These are phyloP conservation scores for Conticribra guillardii DNA, from an alignment of 108 stramenopile genomes.

Conservation along the genomic window DNA sequence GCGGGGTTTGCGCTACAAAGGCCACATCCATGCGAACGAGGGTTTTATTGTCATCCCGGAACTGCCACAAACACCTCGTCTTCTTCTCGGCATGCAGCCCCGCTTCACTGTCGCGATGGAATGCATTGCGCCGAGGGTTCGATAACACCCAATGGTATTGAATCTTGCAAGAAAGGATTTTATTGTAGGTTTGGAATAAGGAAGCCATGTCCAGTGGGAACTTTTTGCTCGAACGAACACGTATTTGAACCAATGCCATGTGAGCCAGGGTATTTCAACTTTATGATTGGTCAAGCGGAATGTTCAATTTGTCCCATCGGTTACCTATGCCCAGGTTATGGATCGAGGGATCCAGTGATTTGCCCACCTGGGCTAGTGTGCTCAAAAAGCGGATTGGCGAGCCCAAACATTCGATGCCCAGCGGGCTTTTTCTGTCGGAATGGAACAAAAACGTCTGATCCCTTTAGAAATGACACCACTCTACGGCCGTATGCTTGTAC, in stretches of 20 bases:
- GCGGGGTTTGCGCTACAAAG: conserved; percentile 49
- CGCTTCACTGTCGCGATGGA: conserved; percentile 27
- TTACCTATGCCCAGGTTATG: conserved; percentile 82
- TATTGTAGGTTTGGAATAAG: conserved; percentile 63
- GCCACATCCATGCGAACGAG: conserved; percentile 70
- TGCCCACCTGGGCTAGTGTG: conserved; percentile 85
- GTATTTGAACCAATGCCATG: conserved; percentile 72
- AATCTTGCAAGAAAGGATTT: conserved; percentile 76
- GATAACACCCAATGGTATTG: conserved; percentile 61
- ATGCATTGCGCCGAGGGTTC: conserved; percentile 80
- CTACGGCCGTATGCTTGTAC: conserved; percentile 63
- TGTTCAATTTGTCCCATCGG: conserved; percentile 83
- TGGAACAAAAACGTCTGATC: conserved; percentile 79
- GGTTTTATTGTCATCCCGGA: conserved; percentile 74
- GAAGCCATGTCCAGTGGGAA: conserved; percentile 70
- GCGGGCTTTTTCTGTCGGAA: conserved; percentile 85
- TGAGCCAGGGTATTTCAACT: conserved; percentile 82
- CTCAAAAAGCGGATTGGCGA: conserved; percentile 57
- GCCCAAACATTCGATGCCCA: conserved; percentile 72
- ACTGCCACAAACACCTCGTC: conserved; percentile 28
- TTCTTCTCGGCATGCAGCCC: conserved; percentile 33
- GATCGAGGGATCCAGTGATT: conserved; percentile 56
- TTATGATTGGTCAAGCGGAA: conserved; percentile 61
- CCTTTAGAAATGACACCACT: conserved; percentile 67
- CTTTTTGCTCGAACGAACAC: conserved; percentile 81